A percentile compares a stretch with the other conserved stretches of the same genome.
These are phyloP conservation scores for Alternaria ethzedia DNA, from an alignment of 2,329 filamentous ascomycete species.

Conservation along the genomic window DNA sequence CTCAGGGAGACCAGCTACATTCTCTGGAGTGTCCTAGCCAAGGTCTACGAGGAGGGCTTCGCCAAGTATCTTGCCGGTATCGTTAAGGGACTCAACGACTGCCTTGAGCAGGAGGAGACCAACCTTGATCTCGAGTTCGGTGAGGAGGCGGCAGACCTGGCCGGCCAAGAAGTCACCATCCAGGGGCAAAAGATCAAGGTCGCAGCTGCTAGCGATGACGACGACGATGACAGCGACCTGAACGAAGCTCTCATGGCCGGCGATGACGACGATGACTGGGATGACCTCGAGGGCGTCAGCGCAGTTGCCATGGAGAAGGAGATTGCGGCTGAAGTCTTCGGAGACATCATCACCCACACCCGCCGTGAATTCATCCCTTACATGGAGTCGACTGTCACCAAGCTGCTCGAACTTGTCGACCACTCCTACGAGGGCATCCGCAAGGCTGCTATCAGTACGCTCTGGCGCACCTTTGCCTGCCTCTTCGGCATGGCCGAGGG, in stretches of 20 bases:
- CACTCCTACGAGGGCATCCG: conserved; percentile 93
- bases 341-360: conserved; percentile 88
- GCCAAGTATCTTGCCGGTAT: conserved; percentile 78
- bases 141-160: conserved; percentile 74
- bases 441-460: conserved; percentile 86
- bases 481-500: conserved; percentile 89
- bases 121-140: conserved; percentile 78
- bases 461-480: conserved; percentile 92
- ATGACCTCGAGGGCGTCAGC: conserved; percentile 82
- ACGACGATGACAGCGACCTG: conserved; percentile 69
- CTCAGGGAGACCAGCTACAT: conserved; percentile 97
- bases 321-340: conserved; percentile 92
- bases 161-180: conserved; percentile 77
- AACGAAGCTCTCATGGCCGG: conserved; percentile 62
- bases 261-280: conserved; percentile 83
- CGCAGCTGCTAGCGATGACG: conserved; percentile 64
- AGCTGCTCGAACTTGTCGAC: conserved; percentile 79
- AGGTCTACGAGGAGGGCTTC: conserved; percentile 88
- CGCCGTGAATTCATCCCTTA: conserved; percentile 81
- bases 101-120: conserved; percentile 86
- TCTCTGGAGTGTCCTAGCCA: conserved; percentile 91
- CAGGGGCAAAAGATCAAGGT: conserved; percentile 87
- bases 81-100: conserved; percentile 80
- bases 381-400: conserved; percentile 86
- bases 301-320: conserved; percentile 95